A percentile compares a stretch with the other conserved stretches of the same genome.
These are phyloP conservation scores for Apodospora peruviana DNA, from an alignment of 495 filamentous ascomycete species.

Conservation along the genomic window DNA sequence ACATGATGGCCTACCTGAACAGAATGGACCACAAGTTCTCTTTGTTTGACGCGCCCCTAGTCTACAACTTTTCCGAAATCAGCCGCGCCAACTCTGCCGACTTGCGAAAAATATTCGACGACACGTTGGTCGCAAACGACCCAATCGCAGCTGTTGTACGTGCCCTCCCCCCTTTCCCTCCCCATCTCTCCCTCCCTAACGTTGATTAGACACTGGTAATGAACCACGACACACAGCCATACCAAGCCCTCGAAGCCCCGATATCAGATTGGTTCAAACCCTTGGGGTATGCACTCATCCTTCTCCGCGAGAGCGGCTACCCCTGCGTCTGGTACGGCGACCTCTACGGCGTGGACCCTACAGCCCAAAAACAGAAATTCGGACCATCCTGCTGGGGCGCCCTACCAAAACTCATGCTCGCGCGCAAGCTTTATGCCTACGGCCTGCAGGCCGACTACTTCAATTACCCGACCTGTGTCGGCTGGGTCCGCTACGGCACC, in stretches of 20 bases:
- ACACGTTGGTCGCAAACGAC: slow-evolving; percentile 50
- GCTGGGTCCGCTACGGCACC: slow-evolving; percentile 62
- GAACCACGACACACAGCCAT: slow-evolving; percentile 57
- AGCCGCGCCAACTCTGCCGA: slow-evolving; percentile 49
- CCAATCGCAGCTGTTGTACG: slow-evolving; percentile 59
- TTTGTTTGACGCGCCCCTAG: slow-evolving; percentile 62
- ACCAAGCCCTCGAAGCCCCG: slow-evolving; percentile 52
- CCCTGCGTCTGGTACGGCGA: slow-evolving; percentile 75
- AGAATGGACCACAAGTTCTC: slow-evolving; percentile 51
- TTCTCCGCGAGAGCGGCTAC: slow-evolving; percentile 58
- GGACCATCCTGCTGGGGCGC: slow-evolving; percentile 54
- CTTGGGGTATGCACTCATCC: slow-evolving; percentile 57
- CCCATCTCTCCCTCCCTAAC: neutral
- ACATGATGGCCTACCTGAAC: slow-evolving; percentile 52
- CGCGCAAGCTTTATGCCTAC: slow-evolving; percentile 64
- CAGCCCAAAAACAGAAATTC: slow-evolving; percentile 37
- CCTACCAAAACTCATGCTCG: slow-evolving; percentile 56
- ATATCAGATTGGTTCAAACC: slow-evolving; percentile 54
- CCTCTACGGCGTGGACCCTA: slow-evolving; percentile 57
- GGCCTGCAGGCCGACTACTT: slow-evolving; percentile 66
- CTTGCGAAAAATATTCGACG: slow-evolving; percentile 55
- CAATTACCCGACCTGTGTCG: slow-evolving; percentile 60
- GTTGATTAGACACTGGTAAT: slow-evolving; percentile 37
- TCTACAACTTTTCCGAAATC: slow-evolving; percentile 57
- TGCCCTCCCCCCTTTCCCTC: neutral